Base-by-base conservation (phyloP, 1,284 basidiomycete species). In the Stereum hirsutum region DNA sequence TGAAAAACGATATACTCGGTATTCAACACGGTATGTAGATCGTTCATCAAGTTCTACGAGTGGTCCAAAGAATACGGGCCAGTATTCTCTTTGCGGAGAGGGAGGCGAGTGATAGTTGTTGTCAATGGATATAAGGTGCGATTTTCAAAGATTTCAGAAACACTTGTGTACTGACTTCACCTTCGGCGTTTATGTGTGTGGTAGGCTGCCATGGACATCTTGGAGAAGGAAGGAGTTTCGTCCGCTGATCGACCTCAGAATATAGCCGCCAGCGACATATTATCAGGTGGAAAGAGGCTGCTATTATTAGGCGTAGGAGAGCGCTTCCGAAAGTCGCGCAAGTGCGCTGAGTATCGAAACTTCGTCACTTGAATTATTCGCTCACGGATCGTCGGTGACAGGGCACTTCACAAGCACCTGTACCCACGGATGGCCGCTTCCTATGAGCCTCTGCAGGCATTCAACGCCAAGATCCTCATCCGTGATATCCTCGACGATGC, bases 401-500 rank as follows among this genome's bases (percentile, higher is more conserved):
- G 58, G 39, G 76, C 73, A 0, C 59, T 81, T 3, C 78, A 81
- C 47, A 61, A 68, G 0, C 69, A 74, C 35, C 57, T 81, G 4
- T 72, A 78, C 46, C 66, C 70, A 2, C 70, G 68, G 43, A 56
- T 62, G 0, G 65, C 74, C 1, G 54, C 57, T 4, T 61, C 58
- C 3, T 78, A 81, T 46, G 64, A 68, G 8, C 65, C 70, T 0
- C 58, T 72, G 1, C 65, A 80, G 39, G 60, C 64, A 50, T 53
- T 51, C 8, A 66, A 68, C 21, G 75, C 77, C 3, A 64, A 65
- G 35, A 62, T 68, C 38, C 63, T 75, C 24, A 57, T 81, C 11
- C 50, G 75, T 2, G 76, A 81, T 48, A 65, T 81, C 24, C 51
- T 81, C 2, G 58, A 64, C 1, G 54, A 66, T 7, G 77, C 78